Conservation (phyloP, 148 eudicot species). For the Simmondsia chinensis region DNA sequence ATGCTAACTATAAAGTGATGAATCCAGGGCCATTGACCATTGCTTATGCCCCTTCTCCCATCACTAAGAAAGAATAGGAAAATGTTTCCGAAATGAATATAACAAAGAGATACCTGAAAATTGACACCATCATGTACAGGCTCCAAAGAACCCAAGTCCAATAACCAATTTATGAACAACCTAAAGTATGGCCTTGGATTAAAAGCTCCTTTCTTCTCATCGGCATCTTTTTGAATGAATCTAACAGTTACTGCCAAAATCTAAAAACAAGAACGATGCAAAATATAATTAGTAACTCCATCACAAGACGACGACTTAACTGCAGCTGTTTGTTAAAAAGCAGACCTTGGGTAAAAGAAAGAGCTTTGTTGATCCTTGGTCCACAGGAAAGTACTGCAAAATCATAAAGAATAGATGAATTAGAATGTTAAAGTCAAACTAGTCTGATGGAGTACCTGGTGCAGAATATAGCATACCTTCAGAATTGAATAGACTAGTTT, state of each 20-base stretch:
- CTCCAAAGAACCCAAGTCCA: conserved; percentile 68
- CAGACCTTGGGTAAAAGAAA: conserved; percentile 72
- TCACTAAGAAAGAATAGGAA: too few relatives aligned
- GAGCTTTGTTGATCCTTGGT: conserved; percentile 71
- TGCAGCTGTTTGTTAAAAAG: conserved; percentile 1
- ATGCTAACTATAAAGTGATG: too few relatives aligned
- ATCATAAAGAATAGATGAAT: conserved; percentile 3
- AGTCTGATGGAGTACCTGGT: not conserved
- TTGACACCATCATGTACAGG: conserved; percentile 76
- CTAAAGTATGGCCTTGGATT: conserved; percentile 93
- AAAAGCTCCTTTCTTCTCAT: conserved; percentile 68
- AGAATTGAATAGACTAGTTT: conserved; percentile 70
- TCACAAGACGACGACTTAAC: not conserved
- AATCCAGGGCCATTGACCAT: too few relatives aligned
- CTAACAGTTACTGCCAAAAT: conserved; percentile 71
- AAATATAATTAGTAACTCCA: not conserved
- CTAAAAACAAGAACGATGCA: conserved; percentile 19
- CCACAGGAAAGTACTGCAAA: conserved; percentile 63
- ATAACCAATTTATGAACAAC: conserved; percentile 75
- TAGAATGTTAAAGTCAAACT: not conserved
- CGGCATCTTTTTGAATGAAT: conserved; percentile 73
- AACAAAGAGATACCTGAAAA: conserved; percentile 47
- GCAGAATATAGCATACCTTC: conserved; percentile 42
- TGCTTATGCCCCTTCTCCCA: too few relatives aligned
- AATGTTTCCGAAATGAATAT: not conserved